Evolutionary conservation across 2,329 filamentous ascomycete genomes (phyloP).

Genomic region (Gnomoniopsis sp.): DNA sequence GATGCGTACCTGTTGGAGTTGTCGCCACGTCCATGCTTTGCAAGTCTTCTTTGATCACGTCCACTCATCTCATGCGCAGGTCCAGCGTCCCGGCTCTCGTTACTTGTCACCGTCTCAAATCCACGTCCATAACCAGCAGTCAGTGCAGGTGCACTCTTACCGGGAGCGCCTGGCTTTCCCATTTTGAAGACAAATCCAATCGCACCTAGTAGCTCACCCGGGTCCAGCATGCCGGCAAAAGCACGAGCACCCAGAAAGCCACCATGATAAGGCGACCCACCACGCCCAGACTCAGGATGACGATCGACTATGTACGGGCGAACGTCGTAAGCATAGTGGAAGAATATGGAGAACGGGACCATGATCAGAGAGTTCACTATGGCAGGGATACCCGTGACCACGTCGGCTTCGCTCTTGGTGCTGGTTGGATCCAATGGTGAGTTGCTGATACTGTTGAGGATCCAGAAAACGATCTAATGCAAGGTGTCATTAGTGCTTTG

Average conservation of each 20-base stretch:
- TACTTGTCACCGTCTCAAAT: background rate
- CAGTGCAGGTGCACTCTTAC: background rate
- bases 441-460: constrained; percentile 19
- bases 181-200: constrained; percentile 9
- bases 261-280: constrained; percentile 21
- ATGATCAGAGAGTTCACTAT: constrained; percentile 25
- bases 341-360: constrained; percentile 23
- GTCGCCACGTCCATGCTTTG: background rate
- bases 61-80: background rate
- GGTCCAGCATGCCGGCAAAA: constrained; percentile 15
- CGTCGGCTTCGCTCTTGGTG: constrained; percentile 22
- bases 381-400: constrained; percentile 23
- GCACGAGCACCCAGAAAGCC: constrained; percentile 21
- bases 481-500: background rate
- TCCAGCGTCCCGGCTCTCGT: background rate
- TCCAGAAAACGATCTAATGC: constrained; percentile 17
- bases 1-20: background rate
- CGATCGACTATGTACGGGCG: constrained; percentile 22
- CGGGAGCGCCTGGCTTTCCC: background rate
- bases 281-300: constrained; percentile 9
- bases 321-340: constrained; percentile 23
- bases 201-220: constrained; percentile 12
- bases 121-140: background rate
- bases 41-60: background rate
- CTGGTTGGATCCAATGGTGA: constrained; percentile 18